Evolutionary conservation across 257 asterid species (phyloP).

Genomic region (Rauvolfia tetraphylla): DNA sequence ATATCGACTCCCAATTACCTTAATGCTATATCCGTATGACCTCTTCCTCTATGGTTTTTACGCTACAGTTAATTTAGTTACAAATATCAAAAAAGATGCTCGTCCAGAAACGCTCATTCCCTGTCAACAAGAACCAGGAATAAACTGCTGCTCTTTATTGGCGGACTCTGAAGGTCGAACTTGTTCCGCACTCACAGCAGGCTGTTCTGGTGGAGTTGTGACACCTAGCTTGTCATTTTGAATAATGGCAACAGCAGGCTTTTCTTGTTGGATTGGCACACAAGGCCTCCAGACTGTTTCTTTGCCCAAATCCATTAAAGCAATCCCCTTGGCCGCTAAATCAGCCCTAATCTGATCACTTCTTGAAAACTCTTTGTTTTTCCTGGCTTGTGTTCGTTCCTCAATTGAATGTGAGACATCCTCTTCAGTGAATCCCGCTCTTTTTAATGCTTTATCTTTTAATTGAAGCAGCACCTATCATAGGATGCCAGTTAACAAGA

Average conservation of each 20-base stretch:
- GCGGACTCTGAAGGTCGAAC: constrained; percentile 9
- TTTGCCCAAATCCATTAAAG: constrained; percentile 73
- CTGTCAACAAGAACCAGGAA: constrained; percentile 4
- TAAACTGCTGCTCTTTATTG: constrained; percentile 10
- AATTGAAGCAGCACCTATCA: constrained; percentile 70
- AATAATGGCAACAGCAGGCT: background rate
- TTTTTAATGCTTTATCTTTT: constrained; percentile 70
- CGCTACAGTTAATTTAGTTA: background rate
- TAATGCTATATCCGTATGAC: background rate
- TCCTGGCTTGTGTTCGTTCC: constrained; percentile 61
- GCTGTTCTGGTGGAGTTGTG: constrained; percentile 16
- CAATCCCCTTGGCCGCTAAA: constrained; percentile 64
- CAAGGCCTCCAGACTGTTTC: constrained; percentile 92
- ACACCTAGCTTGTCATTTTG: constrained; percentile 10
- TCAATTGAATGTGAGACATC: constrained; percentile 48
- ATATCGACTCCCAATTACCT: background rate
- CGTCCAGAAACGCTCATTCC: background rate
- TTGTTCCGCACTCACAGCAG: constrained; percentile 8
- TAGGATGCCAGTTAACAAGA: background rate
- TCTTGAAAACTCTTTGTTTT: constrained; percentile 45
- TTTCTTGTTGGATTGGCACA: constrained; percentile 37
- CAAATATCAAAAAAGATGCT: background rate
- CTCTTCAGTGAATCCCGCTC: constrained; percentile 65
- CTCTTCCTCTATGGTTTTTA: background rate
- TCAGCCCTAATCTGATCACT: constrained; percentile 68